Evolutionary conservation across 139 green algal species (phyloP).

Genomic region (Coelastrella sp.): DNA sequence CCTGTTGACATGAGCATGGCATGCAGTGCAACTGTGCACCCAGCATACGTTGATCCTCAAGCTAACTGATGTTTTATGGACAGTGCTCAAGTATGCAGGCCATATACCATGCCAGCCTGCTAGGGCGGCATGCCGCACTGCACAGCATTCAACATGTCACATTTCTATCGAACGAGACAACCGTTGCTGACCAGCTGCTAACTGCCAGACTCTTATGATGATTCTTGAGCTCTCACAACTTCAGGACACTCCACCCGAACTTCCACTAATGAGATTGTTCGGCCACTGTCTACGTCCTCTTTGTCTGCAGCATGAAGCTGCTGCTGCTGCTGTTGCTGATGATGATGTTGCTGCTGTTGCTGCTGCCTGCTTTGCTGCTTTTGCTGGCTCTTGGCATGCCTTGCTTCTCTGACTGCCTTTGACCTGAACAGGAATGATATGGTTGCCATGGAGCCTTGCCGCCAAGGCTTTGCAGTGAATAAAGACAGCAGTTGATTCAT

Average conservation of each 20-base stretch:
- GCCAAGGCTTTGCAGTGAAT: constrained; percentile 29
- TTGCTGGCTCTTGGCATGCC: background rate
- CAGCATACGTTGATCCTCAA: no score
- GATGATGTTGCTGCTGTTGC: background rate
- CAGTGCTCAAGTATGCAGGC: no score
- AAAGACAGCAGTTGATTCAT: constrained; percentile 24
- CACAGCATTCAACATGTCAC: no score
- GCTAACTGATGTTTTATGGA: no score
- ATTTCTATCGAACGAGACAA: no score
- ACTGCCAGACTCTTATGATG: no score
- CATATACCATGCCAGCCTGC: no score
- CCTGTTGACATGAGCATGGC: no score
- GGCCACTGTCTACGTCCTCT: background rate
- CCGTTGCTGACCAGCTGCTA: no score
- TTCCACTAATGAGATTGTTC: background rate
- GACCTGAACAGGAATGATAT: constrained; percentile 1
- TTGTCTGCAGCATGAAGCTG: background rate
- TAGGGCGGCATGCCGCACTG: no score
- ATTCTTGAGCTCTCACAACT: background rate
- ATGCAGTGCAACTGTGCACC: no score
- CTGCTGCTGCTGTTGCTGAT: background rate
- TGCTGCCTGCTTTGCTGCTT: background rate
- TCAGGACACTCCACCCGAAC: background rate
- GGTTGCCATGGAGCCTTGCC: background rate
- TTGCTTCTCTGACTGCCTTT: background rate